phyloP scores from a whole-genome alignment of 2,329 filamentous ascomycete genomes.

The Sphaerostilbella broomeana region DNA sequence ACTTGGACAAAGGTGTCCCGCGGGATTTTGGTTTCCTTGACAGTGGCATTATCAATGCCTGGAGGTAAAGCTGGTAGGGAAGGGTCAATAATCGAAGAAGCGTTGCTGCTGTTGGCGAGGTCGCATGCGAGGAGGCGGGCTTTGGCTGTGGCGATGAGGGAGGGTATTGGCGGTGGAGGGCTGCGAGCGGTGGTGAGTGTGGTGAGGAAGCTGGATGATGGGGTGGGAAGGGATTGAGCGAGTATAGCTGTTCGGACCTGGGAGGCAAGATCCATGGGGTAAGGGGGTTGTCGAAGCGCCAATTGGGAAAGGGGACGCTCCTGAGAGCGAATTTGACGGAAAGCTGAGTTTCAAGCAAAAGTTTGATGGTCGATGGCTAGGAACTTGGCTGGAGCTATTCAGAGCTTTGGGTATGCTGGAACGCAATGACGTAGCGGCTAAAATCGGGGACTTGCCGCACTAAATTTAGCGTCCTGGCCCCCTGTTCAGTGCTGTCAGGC shows the following conservation, averaged over 20 bases:
- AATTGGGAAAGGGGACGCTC: too few relatives aligned
- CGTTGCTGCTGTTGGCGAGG: slow-evolving; percentile 44
- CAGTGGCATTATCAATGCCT: slow-evolving; percentile 44
- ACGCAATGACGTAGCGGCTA: slow-evolving; percentile 4
- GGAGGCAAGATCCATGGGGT: slow-evolving; percentile 18
- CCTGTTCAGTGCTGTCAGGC: slow-evolving; percentile 11
- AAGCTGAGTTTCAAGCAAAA: too few relatives aligned
- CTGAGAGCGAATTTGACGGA: too few relatives aligned
- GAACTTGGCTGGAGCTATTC: too few relatives aligned
- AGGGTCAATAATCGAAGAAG: slow-evolving; percentile 38
- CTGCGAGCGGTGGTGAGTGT: slow-evolving; percentile 51
- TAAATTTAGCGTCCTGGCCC: slow-evolving; percentile 16
- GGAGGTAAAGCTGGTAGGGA: slow-evolving; percentile 41
- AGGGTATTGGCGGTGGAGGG: slow-evolving; percentile 57
- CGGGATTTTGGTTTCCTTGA: slow-evolving; percentile 50
- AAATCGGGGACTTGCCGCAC: slow-evolving; percentile 1
- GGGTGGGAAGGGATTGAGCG: slow-evolving; percentile 46
- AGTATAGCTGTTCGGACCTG: slow-evolving; percentile 38
- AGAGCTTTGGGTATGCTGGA: not conserved
- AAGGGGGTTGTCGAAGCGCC: too few relatives aligned
- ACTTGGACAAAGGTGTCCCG: slow-evolving; percentile 71
- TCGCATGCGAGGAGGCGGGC: slow-evolving; percentile 75
- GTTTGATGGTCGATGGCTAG: too few relatives aligned
- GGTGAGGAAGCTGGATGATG: slow-evolving; percentile 55
- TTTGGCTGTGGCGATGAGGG: slow-evolving; percentile 70